A percentile compares a stretch with the other conserved stretches of the same genome.
phyloP scores from a whole-genome alignment of 2,329 filamentous ascomycete species.

The Dothidotthia symphoricarpi region DNA sequence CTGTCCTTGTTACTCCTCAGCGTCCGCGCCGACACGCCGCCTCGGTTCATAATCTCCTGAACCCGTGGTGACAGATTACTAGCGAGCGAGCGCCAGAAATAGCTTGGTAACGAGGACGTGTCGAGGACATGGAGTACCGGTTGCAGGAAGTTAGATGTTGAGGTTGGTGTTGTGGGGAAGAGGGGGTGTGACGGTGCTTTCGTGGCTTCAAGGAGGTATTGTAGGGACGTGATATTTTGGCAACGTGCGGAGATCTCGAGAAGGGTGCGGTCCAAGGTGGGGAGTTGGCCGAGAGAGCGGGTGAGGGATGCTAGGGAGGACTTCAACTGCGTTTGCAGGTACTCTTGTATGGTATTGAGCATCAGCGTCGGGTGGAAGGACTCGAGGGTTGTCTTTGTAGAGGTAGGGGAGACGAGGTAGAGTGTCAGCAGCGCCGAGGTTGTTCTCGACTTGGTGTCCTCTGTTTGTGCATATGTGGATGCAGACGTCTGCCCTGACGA shows the following conservation, averaged over 20 bases:
- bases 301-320: conserved; percentile 73
- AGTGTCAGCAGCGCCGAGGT: conserved; percentile 73
- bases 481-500: conserved; percentile 37
- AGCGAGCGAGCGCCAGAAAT: conserved; percentile 91
- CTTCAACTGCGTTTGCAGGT: conserved; percentile 77
- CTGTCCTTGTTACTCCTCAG: conserved; percentile 71
- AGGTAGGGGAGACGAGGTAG: conserved; percentile 74
- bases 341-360: conserved; percentile 73
- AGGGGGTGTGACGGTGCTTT: conserved; percentile 69
- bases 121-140: conserved; percentile 76
- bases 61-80: conserved; percentile 72
- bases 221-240: conserved; percentile 87
- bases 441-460: conserved; percentile 72
- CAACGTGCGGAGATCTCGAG: conserved; percentile 79
- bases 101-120: conserved; percentile 80
- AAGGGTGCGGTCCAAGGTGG: conserved; percentile 77
- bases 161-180: conserved; percentile 38
- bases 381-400: conserved; percentile 48
- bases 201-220: conserved; percentile 69
- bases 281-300: conserved; percentile 74
- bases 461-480: conserved; percentile 58
- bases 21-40: conserved; percentile 80
- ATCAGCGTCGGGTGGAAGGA: conserved; percentile 67
- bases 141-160: conserved; percentile 59
- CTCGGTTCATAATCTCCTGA: conserved; percentile 78